Evolutionary conservation across 2,329 filamentous ascomycete species (phyloP), one percentile per base, ranked within the genome.

Genomic region (Nemania sp.): DNA sequence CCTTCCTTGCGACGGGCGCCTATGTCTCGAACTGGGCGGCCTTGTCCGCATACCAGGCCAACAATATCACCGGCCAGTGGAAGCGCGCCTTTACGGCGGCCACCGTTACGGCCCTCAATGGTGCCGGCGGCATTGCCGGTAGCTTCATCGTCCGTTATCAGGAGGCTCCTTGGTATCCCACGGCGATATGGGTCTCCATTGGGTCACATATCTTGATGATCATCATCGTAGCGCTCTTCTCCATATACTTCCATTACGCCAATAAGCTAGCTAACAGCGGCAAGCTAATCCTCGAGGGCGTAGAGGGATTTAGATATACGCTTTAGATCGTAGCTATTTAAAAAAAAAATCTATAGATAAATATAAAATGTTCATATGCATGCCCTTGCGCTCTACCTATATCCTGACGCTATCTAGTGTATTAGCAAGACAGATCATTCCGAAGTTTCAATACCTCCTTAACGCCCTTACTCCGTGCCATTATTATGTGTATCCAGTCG

Each of bases 1-100:
- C 85, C 0, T 89, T 83, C 71, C 78, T 90, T 1, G 86, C 87
- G 0, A 90, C 87, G 0, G 87, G 87, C 0, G 86, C 87, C 1
- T 90, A 89, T 64, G 81, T 90, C 3, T 85, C 83, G 3, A 90
- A 90, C 64, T 90, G 87, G 87, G 87, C 87, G 0, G 87, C 86
- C 0, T 75, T 90, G 63, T 87, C 83, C 54, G 81, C 85, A 0
- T 88, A 86, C 65, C 82, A 86, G 68, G 81, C 83, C 15, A 88
- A 87, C 70, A 89, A 87, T 64, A 79, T 88, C 43, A 78, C 81
- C 0, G 84, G 84, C 0, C 86, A 88, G 67, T 89, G 86, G 86
- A 88, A 88, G 72, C 78, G 86, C 32, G 85, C 81, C 2, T 86
- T 86, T 48, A 83, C 84, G 0, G 84, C 86, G 0, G 86, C 86